These are phyloP conservation scores for Xylaria cubensis DNA, from an alignment of 495 filamentous ascomycete species.

Conservation along the genomic window DNA sequence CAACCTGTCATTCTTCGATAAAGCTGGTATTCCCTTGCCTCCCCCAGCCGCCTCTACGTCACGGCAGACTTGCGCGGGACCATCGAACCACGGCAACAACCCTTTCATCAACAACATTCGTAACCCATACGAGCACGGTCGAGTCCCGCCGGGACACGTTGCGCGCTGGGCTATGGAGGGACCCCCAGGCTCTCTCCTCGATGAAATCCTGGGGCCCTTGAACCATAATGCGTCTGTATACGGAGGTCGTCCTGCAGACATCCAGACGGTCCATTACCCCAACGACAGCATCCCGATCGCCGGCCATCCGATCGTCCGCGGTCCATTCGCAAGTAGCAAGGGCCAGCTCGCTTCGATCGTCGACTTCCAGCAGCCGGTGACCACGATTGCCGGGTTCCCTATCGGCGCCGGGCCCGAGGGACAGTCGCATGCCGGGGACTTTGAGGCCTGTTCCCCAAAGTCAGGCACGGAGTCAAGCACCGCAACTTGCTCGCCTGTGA, in stretches of 20 bases:
- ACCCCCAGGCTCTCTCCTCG: slow-evolving; percentile 16
- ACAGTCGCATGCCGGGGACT: slow-evolving; percentile 34
- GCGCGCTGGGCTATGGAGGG: slow-evolving; percentile 28
- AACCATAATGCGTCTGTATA: background rate
- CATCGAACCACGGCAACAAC: background rate
- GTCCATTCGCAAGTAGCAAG: background rate
- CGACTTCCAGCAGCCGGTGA: slow-evolving; percentile 17
- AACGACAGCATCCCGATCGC: slow-evolving; percentile 8
- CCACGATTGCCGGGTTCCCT: slow-evolving; percentile 43
- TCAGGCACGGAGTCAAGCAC: slow-evolving; percentile 17
- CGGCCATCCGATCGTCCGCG: slow-evolving; percentile 11
- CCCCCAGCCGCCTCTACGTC: background rate
- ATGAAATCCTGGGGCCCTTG: background rate
- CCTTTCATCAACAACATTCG: background rate
- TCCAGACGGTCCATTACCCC: slow-evolving; percentile 26
- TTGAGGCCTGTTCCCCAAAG: slow-evolving; percentile 35
- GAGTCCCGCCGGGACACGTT: background rate
- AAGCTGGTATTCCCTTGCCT: background rate
- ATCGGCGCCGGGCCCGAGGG: slow-evolving; percentile 53
- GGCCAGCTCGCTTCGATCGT: slow-evolving; percentile 5
- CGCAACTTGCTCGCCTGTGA: background rate
- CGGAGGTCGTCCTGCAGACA: slow-evolving; percentile 27
- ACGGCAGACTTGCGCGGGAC: background rate
- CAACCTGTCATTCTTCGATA: background rate
- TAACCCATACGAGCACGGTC: background rate